Conservation (phyloP, 148 eudicot species). For the Rhododendron mucronatum region DNA sequence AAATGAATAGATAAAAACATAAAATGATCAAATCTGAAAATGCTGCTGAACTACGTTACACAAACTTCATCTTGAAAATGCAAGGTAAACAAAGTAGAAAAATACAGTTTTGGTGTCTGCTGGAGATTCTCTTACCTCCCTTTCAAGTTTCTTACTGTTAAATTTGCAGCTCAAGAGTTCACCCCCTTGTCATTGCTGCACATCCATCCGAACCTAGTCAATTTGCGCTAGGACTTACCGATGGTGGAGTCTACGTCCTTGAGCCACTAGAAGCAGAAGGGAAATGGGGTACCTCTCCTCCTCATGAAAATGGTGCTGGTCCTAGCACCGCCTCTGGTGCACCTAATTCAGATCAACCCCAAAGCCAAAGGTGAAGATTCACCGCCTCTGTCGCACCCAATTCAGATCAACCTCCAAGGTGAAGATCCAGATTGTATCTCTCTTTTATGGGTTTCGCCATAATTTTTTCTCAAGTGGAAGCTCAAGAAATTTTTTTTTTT, state of each 20-base stretch:
- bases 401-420: constrained; percentile 52
- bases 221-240: constrained; percentile 83
- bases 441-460: constrained; percentile 22
- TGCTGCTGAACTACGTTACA: not conserved
- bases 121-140: not conserved
- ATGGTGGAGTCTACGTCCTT: constrained; percentile 76
- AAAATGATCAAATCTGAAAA: not conserved
- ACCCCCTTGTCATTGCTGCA: constrained; percentile 82
- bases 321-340: constrained; percentile 45
- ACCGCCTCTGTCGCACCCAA: constrained; percentile 28
- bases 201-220: constrained; percentile 90
- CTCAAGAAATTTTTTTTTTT: not conserved
- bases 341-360: constrained; percentile 50
- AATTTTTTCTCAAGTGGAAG: constrained; percentile 19
- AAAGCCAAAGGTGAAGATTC: constrained; percentile 42
- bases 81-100: not conserved
- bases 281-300: constrained; percentile 83
- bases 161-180: constrained; percentile 46
- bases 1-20: not conserved
- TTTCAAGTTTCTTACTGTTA: not conserved
- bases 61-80: not conserved
- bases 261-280: constrained; percentile 93
- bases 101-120: not conserved
- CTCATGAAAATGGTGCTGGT: constrained; percentile 66
- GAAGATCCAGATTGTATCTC: constrained; percentile 5